Percentiles rank a stretch among this genome's conserved stretches.
phyloP scores from a whole-genome alignment of 1,284 basidiomycete species.

The Anthracocystis walkeri region DNA sequence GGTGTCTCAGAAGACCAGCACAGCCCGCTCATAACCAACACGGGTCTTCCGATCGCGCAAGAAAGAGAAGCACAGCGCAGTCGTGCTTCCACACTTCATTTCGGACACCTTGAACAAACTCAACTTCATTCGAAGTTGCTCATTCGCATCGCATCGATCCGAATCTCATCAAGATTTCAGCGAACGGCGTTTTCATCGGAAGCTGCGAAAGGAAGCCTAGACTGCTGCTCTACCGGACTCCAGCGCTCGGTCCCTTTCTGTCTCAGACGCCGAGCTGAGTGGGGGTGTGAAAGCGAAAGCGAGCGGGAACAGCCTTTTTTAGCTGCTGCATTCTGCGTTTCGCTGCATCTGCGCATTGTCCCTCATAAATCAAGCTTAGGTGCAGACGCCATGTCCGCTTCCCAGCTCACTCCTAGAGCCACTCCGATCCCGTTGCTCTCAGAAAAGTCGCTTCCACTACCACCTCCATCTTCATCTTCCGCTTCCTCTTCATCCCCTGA shows the following conservation, averaged over 20 bases:
- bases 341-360: conserved; percentile 2
- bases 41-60: conserved; percentile 10
- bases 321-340: conserved; percentile 3
- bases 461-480: conserved; percentile 14
- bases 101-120: not conserved
- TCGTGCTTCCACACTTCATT: conserved; percentile 4
- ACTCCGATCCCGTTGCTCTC: conserved; percentile 19
- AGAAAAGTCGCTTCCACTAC: conserved; percentile 38
- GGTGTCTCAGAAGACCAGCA: conserved; percentile 1
- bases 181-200: not conserved
- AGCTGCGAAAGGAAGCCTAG: not conserved
- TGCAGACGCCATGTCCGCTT: conserved; percentile 33
- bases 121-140: not conserved
- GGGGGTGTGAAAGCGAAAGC: too few species aligned
- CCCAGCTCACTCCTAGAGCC: conserved; percentile 39
- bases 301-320: not conserved
- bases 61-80: not conserved
- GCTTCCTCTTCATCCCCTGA: not conserved
- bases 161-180: not conserved
- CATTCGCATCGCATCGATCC: not conserved
- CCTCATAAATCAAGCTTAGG: not conserved
- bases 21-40: not conserved
- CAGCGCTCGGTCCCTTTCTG: conserved; percentile 2
- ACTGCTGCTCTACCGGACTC: not conserved
- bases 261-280: not conserved